Evolutionary conservation across 2,329 filamentous ascomycete genomes (phyloP).

Genomic region (Penicillium sp.): DNA sequence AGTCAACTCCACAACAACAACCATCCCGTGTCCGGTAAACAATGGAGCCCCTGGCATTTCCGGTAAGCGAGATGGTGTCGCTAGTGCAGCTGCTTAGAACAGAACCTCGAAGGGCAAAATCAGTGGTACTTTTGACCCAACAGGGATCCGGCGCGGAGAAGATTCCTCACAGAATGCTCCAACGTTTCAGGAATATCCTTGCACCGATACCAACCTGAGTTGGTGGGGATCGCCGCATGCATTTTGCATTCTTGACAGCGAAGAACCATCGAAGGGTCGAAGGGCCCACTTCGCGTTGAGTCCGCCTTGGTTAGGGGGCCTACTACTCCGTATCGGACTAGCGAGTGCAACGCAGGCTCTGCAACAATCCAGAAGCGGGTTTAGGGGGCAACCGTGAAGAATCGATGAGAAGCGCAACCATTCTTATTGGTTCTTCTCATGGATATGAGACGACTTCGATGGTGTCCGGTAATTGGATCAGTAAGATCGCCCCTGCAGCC

Average conservation of each 20-base stretch:
- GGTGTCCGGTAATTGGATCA: slow-evolving; percentile 2
- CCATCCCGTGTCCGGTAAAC: background rate
- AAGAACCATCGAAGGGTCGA: slow-evolving; percentile 15
- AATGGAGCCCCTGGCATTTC: background rate
- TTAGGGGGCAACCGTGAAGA: background rate
- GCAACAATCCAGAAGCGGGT: background rate
- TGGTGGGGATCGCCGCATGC: slow-evolving; percentile 17
- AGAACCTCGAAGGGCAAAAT: background rate
- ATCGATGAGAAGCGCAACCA: background rate
- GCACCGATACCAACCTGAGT: slow-evolving; percentile 9
- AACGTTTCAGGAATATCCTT: slow-evolving; percentile 22
- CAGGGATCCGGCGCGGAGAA: background rate
- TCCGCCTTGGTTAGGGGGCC: background rate
- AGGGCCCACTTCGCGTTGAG: background rate
- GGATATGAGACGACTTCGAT: slow-evolving; percentile 12
- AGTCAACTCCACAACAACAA: too few relatives aligned
- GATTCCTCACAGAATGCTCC: slow-evolving; percentile 12
- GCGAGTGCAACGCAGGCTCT: background rate
- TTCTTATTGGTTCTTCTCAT: slow-evolving; percentile 9
- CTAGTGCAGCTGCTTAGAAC: background rate
- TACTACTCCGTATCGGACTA: background rate
- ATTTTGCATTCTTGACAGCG: slow-evolving; percentile 15
- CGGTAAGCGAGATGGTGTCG: slow-evolving; percentile 2
- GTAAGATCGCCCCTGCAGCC: slow-evolving; percentile 3
- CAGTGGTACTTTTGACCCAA: background rate